Conservation (phyloP, 2,329 filamentous ascomycete genomes). For the Parastagonospora nodorum region DNA sequence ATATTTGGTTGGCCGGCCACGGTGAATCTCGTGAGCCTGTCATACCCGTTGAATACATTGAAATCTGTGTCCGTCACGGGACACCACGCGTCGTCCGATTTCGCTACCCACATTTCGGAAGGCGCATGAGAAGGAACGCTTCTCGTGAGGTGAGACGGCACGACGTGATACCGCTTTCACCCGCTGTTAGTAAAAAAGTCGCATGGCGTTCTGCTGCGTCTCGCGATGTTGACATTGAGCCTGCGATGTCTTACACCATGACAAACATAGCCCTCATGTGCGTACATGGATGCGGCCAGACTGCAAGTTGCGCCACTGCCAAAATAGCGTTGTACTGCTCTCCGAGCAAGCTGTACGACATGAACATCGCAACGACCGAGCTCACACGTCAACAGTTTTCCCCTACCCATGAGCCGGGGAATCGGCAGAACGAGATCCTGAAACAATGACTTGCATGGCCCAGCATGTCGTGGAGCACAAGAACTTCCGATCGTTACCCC, state of each 20-base stretch:
- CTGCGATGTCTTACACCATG: no score
- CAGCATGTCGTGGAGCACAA: constrained; percentile 2
- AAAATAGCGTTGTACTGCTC: not conserved
- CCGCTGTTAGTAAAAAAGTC: constrained; percentile 8
- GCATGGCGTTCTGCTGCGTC: constrained; percentile 21
- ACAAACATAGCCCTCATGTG: no score
- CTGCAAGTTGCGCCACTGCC: not conserved
- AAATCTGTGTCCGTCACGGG: not conserved
- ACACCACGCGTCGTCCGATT: not conserved
- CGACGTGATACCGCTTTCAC: constrained; percentile 10
- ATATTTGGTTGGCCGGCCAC: not conserved
- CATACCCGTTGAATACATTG: not conserved
- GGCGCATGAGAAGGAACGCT: not conserved
- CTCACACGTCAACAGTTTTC: not conserved
- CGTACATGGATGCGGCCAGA: no score
- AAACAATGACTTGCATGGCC: constrained; percentile 20
- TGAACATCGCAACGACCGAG: not conserved
- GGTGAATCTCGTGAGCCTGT: not conserved
- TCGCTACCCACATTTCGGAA: not conserved
- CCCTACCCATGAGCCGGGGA: constrained; percentile 12
- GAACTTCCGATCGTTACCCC: constrained; percentile 25
- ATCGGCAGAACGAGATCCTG: constrained; percentile 15
- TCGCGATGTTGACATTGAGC: constrained; percentile 2
- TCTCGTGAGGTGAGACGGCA: constrained; percentile 15
- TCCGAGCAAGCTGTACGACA: not conserved